Percentiles rank a stretch among this genome's conserved stretches.
Evolutionary conservation across 306 rosid species (phyloP).

Genomic region (Rubus idaeus): DNA sequence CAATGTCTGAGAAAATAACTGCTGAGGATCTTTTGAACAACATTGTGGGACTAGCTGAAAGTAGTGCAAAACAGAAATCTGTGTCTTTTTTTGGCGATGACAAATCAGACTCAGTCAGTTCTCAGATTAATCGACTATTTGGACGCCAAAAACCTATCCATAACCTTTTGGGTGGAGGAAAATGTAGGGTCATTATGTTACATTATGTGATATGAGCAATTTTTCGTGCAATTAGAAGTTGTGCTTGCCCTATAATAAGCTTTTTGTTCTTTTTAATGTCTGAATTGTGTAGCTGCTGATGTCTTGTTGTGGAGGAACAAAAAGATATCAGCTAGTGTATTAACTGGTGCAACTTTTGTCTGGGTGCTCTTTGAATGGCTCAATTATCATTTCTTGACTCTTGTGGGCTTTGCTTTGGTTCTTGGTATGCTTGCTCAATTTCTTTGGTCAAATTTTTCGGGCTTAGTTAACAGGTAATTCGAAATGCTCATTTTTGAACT

Average conservation of each 20-base stretch:
- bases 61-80: conserved; percentile 40
- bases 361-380: conserved; percentile 98
- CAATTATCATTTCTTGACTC: conserved; percentile 68
- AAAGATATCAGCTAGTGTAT: conserved; percentile 82
- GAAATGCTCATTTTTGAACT: conserved; percentile 23
- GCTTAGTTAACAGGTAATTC: conserved; percentile 58
- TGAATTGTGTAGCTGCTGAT: conserved; percentile 75
- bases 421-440: conserved; percentile 79
- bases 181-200: conserved; percentile 45
- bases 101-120: conserved; percentile 43
- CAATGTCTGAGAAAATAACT: conserved; percentile 65
- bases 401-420: conserved; percentile 56
- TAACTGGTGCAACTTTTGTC: conserved; percentile 60
- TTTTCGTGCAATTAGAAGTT: conserved; percentile 10
- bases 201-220: neutral
- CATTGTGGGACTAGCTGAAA: conserved; percentile 55
- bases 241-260: conserved; percentile 5
- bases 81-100: conserved; percentile 60
- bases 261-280: conserved; percentile 1
- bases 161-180: conserved; percentile 88
- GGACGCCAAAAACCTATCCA: conserved; percentile 86
- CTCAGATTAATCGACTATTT: conserved; percentile 60
- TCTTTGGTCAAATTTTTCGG: conserved; percentile 72
- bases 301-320: conserved; percentile 96
- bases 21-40: conserved; percentile 53